A percentile compares a stretch with the other conserved stretches of the same genome.
phyloP scores from a whole-genome alignment of 169 alveolate species.

The Cryptosporidium canis region DNA sequence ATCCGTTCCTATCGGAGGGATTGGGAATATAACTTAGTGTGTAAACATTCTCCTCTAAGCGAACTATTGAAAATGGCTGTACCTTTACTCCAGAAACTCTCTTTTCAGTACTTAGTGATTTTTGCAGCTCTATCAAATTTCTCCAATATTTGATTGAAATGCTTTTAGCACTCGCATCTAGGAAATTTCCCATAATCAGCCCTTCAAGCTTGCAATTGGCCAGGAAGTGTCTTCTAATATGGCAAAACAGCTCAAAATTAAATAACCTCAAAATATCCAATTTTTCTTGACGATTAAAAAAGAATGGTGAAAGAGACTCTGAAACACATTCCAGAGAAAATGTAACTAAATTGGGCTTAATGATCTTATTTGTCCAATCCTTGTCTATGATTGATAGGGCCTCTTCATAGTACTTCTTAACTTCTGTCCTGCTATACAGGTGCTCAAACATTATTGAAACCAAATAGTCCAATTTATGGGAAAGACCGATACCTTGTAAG shows the following conservation, averaged over 20 bases:
- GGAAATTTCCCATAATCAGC: slow-evolving; percentile 49
- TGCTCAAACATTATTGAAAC: slow-evolving; percentile 10
- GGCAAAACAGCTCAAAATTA: not conserved
- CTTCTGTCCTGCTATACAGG: not conserved
- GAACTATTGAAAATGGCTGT: slow-evolving; percentile 14
- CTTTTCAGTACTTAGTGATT: not conserved
- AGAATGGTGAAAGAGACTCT: slow-evolving; percentile 24
- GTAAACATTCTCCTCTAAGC: slow-evolving; percentile 1
- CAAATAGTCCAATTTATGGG: slow-evolving; percentile 47
- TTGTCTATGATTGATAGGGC: slow-evolving; percentile 10
- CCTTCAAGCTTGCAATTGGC: slow-evolving; percentile 39
- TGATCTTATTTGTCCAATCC: slow-evolving; percentile 48
- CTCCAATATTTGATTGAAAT: slow-evolving; percentile 22
- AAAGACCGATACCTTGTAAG: slow-evolving; percentile 29
- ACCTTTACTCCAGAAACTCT: not conserved
- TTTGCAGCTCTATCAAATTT: not conserved
- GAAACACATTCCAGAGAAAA: slow-evolving; percentile 48
- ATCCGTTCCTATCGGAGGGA: slow-evolving; percentile 38
- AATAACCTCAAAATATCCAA: slow-evolving; percentile 7
- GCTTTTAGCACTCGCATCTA: not conserved
- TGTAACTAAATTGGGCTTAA: slow-evolving; percentile 29
- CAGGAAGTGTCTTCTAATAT: not conserved
- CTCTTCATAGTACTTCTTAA: slow-evolving; percentile 27
- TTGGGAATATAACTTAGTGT: slow-evolving; percentile 11
- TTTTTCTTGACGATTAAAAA: slow-evolving; percentile 23